Evolutionary conservation across 495 filamentous ascomycete species (phyloP), one percentile per base, ranked within the genome.

Genomic region (Cetradonia linearis): DNA sequence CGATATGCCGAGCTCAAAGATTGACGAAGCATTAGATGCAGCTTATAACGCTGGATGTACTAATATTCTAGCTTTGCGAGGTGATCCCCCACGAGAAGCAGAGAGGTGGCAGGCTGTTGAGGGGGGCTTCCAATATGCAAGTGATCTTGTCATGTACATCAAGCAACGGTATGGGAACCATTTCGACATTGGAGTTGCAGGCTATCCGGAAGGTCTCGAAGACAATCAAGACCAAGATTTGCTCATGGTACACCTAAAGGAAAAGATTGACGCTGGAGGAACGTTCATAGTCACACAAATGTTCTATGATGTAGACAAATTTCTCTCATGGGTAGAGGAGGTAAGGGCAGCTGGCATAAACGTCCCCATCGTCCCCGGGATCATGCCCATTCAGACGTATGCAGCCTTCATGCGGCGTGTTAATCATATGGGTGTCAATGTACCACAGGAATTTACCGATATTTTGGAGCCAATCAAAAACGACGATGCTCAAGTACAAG

Each of bases 371-470:
- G 84, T 99, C 31, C 94, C 94, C 0, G 94, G 94, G 46, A 96
- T 99, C 73, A 99, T 99, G 94, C 94, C 94, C 1, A 97, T 99
- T 57, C 88, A 89, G 61, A 97, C 94, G 10, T 90, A 97, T 68
- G 89, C 86, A 62, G 85, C 89, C 42, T 97, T 99, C 70, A 72
- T 96, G 54, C 82, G 94, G 65, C 83, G 94, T 36, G 89, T 88
- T 36, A 89, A 85, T 62, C 94, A 93, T 81, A 93, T 90, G 66
- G 87, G 89, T 65, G 87, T 84, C 71, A 81, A 80, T 44, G 80
- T 97, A 27, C 94, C 94, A 10, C 76, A 84, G 3, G 74, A 81
- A 25, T 97, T 94, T 92, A 81, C 84, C 64, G 77, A 85, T 44
- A 82, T 81, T 23, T 74, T 99, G 23, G 93, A 97, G 65, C 89